Base-by-base conservation (phyloP, 176 grass and related monocot species). In the Puya raimondii region DNA sequence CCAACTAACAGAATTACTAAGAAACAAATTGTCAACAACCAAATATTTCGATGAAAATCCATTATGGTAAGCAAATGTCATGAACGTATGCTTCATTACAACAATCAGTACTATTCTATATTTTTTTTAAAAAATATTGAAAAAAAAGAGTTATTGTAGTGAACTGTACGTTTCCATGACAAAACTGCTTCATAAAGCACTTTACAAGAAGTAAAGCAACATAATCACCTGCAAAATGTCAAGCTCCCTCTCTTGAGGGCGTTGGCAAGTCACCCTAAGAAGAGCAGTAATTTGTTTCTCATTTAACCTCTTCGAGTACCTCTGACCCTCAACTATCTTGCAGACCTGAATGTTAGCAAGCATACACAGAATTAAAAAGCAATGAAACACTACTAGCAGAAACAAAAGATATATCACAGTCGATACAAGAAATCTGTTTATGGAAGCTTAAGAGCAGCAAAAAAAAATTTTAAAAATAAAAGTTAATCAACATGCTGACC, bases 231-330 rank as follows among this genome's bases (percentile, higher is more conserved):
- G 79, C 71, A 96, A 78, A 49, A 95, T 95, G 73, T 95, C 91
- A 71, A 72, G 79, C 27, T 95, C 91, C 25, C 91, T 83, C 1
- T 90, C 84, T 75, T 82, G 74, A 49, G 91, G 91, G 2, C 91
- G 91, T 76, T 95, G 91, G 58, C 91, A 95, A 63, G 91, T 95
- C 56, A 95, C 91, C 85, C 85, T 95, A 16, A 95, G 79, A 65
- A 95, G 76, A 52, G 87, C 87, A 67, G 91, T 95, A 64, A 95
- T 95, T 70, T 95, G 91, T 66, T 95, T 95, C 79, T 95, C 91
- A 75, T 95, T 95, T 22, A 95, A 73, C 27, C 91, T 83, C 80
- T 95, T 95, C 0, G 87, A 95, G 73, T 95, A 95, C 22, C 91
- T 88, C 50, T 95, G 91, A 14, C 91, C 91, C 81, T 87, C 91